Conservation (phyloP, 2,329 filamentous ascomycete genomes). For the Beauveria pseudobassiana region DNA sequence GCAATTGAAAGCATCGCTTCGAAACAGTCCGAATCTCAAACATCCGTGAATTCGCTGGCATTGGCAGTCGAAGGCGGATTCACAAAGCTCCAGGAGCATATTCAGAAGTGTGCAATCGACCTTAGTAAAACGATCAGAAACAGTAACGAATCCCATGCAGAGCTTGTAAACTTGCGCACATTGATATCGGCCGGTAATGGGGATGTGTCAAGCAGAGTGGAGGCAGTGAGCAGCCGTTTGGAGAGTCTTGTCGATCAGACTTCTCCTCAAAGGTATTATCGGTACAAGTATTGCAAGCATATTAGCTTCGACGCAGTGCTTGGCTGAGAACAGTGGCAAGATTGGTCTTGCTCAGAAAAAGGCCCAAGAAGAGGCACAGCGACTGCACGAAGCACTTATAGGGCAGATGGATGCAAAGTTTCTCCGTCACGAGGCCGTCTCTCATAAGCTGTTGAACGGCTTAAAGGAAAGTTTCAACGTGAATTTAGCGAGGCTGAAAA, state of each 20-base stretch:
- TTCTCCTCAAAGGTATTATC: neutral
- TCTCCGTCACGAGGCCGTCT: neutral
- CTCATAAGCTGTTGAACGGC: neutral
- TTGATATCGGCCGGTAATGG: neutral
- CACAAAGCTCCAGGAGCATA: neutral
- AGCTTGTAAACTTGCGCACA: neutral
- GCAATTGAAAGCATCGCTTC: neutral
- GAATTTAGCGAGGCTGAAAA: neutral
- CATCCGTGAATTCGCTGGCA: neutral
- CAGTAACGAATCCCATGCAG: neutral
- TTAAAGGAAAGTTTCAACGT: neutral
- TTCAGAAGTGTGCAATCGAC: neutral
- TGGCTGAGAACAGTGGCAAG: neutral
- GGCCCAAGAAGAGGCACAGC: neutral
- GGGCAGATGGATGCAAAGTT: neutral
- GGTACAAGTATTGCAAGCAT: neutral
- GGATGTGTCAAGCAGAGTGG: conserved; percentile 1
- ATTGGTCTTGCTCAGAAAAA: neutral
- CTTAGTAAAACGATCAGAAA: neutral
- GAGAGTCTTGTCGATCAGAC: neutral
- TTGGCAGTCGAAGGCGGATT: neutral
- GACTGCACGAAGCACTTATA: neutral
- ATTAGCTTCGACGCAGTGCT: neutral
- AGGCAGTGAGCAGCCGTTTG: neutral
- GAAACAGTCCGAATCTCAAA: neutral